Evolutionary conservation across 371 early-diverging fungal genomes (phyloP), one percentile per base, ranked within the genome.

Genomic region (Catenaria anguillulae): DNA sequence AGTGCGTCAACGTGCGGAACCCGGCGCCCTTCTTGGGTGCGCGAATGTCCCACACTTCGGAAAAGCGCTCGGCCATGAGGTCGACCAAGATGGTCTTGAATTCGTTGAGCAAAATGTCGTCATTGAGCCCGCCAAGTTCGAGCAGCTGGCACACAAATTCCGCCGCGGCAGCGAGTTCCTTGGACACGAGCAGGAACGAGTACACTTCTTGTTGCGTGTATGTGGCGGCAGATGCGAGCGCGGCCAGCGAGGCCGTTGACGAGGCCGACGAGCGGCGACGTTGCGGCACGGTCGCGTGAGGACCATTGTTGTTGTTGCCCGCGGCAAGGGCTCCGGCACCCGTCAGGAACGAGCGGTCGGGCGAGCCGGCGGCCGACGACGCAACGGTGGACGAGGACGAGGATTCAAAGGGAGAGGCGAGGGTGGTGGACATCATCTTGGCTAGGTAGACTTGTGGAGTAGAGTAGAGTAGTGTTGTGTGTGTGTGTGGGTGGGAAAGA

Each of bases 171-270:
- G 36, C 40, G 24, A 58, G 58, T 13, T 58, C 58, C 43, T 58
- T 58, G 40, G 58, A 58, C 26, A 58, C 58, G 24, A 58, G 43
- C 58, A 58, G 43, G 58, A 58, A 58, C 24, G 58, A 5, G 43
- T 58, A 58, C 29, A 58, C 33, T 6, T 58, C 58, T 5, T 58
- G 58, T 29, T 5, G 31, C 24, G 33, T 19, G 43, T 58, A 58
- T 13, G 50, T 29, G 13, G 50, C 50, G 29, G 50, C 50, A 24
- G 50, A 5, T 4, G 50, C 50, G 8, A 29, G 50, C 50, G 50
- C 50, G 1, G 50, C 26, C 29, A 50, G 29, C 29, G 29, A 29
- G 13, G 50, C 50, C 50, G 50, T 50, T 12, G 50, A 50, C 10
- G 29, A 29, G 29, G 50, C 50, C 29, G 50, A 50, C 50, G 50